Evolutionary conservation across 169 alveolate species (phyloP).

Genomic region (Cryptosporidium sp.): DNA sequence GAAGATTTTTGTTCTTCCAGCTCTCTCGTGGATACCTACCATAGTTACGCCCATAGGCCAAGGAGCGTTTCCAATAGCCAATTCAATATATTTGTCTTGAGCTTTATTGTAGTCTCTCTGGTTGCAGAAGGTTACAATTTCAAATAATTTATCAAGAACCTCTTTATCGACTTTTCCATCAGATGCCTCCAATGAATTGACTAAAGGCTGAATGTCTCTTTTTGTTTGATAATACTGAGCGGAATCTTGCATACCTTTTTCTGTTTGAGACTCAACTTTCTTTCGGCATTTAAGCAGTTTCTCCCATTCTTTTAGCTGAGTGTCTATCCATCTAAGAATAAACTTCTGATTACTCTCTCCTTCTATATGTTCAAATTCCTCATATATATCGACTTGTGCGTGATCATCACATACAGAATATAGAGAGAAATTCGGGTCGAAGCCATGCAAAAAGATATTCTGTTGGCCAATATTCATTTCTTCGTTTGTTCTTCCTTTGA

Average conservation of each 20-base stretch:
- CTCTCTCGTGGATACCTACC: constrained; percentile 96
- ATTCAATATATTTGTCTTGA: constrained; percentile 90
- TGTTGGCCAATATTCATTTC: constrained; percentile 72
- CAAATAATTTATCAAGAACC: constrained; percentile 78
- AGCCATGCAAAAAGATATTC: constrained; percentile 62
- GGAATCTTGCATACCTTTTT: constrained; percentile 78
- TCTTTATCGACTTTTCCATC: constrained; percentile 75
- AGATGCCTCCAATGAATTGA: constrained; percentile 79
- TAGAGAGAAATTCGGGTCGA: constrained; percentile 68
- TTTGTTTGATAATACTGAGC: constrained; percentile 83
- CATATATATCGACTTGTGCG: constrained; percentile 74
- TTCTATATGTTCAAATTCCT: constrained; percentile 74
- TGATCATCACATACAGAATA: constrained; percentile 78
- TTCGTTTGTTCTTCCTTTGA: constrained; percentile 64
- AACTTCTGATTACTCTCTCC: constrained; percentile 80
- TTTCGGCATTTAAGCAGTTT: constrained; percentile 74
- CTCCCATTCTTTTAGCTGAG: constrained; percentile 87
- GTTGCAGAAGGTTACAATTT: constrained; percentile 85
- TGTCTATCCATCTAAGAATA: constrained; percentile 84
- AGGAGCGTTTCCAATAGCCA: constrained; percentile 94
- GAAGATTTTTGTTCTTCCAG: constrained; percentile 90
- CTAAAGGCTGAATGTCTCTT: constrained; percentile 84
- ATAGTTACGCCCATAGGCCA: constrained; percentile 96
- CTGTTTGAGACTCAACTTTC: constrained; percentile 79
- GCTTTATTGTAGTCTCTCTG: constrained; percentile 89